Percentiles rank a stretch among this genome's conserved stretches.
These are phyloP conservation scores for Alternaria sp. DNA, from an alignment of 2,329 filamentous ascomycete genomes.

Conservation along the genomic window DNA sequence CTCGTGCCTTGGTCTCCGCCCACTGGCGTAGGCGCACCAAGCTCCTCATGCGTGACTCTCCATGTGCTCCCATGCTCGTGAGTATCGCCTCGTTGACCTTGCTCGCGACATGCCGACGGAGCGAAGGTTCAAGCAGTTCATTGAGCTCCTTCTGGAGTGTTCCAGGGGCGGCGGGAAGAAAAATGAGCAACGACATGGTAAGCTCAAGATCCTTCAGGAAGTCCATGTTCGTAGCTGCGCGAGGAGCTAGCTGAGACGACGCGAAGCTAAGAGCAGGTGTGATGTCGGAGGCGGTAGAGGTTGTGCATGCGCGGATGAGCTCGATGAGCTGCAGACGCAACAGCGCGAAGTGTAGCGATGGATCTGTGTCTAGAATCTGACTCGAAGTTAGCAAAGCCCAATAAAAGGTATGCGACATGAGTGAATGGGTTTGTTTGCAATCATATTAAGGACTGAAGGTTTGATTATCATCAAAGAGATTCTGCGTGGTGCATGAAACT, in stretches of 20 bases:
- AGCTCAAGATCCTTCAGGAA: slow-evolving; percentile 88
- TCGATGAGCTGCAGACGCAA: slow-evolving; percentile 92
- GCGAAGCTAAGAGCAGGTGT: slow-evolving; percentile 84
- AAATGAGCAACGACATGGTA: slow-evolving; percentile 91
- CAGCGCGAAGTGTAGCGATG: slow-evolving; percentile 85
- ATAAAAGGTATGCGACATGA: slow-evolving; percentile 9
- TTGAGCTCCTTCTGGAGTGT: slow-evolving; percentile 77
- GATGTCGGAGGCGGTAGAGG: slow-evolving; percentile 72
- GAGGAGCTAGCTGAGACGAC: slow-evolving; percentile 82
- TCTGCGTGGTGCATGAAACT: slow-evolving; percentile 99
- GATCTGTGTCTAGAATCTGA: slow-evolving; percentile 86
- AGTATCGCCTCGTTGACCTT: slow-evolving; percentile 90
- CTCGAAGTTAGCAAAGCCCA: slow-evolving; percentile 29
- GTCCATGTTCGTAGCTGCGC: slow-evolving; percentile 78
- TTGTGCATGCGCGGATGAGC: slow-evolving; percentile 79
- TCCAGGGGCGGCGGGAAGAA: slow-evolving; percentile 67
- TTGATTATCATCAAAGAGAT: slow-evolving; percentile 85
- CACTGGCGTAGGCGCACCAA: slow-evolving; percentile 84
- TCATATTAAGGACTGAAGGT: slow-evolving; percentile 89
- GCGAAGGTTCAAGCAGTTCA: slow-evolving; percentile 76
- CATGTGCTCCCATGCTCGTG: slow-evolving; percentile 70
- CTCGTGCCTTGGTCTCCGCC: slow-evolving; percentile 71
- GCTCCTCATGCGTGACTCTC: slow-evolving; percentile 81
- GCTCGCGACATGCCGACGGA: slow-evolving; percentile 83
- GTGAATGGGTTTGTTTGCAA: slow-evolving; percentile 25